A percentile compares a stretch with the other conserved stretches of the same genome.
Conservation (phyloP, 768 basidiomycete species). For the Boletellus ananiceps region DNA sequence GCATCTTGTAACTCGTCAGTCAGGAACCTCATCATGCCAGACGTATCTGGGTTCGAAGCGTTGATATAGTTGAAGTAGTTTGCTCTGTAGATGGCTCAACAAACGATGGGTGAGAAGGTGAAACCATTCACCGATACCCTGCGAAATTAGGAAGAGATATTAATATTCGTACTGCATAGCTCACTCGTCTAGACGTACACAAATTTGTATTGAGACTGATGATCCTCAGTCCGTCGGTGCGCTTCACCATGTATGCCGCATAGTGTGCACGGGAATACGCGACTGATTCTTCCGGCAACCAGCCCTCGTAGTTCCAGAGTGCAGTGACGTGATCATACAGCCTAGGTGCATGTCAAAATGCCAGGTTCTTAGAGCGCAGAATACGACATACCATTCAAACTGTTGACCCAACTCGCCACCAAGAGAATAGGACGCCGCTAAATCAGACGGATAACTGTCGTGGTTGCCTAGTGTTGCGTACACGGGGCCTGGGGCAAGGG, state of each 20-base stretch:
- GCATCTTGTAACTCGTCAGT: slow-evolving; percentile 76
- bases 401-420: slow-evolving; percentile 52
- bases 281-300: slow-evolving; percentile 58
- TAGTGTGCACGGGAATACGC: slow-evolving; percentile 63
- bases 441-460: slow-evolving; percentile 56
- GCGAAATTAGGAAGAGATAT: slow-evolving; percentile 1
- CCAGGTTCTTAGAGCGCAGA: neutral
- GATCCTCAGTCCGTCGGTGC: slow-evolving; percentile 60
- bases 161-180: neutral
- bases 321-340: slow-evolving; percentile 71
- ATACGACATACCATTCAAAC: slow-evolving; percentile 53
- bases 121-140: slow-evolving; percentile 31
- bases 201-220: slow-evolving; percentile 76
- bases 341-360: slow-evolving; percentile 35
- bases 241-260: slow-evolving; percentile 65
- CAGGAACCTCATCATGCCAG: slow-evolving; percentile 73
- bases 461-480: slow-evolving; percentile 77
- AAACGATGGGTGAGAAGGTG: neutral
- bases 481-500: slow-evolving; percentile 63
- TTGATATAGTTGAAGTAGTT: slow-evolving; percentile 81
- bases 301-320: slow-evolving; percentile 67
- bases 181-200: slow-evolving; percentile 42
- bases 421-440: slow-evolving; percentile 58
- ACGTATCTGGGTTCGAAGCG: slow-evolving; percentile 60
- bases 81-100: slow-evolving; percentile 34